Evolutionary conservation across 192 early-diverging fungal species (phyloP), one percentile per base, ranked within the genome.

Genomic region (Linnemannia exigua): DNA sequence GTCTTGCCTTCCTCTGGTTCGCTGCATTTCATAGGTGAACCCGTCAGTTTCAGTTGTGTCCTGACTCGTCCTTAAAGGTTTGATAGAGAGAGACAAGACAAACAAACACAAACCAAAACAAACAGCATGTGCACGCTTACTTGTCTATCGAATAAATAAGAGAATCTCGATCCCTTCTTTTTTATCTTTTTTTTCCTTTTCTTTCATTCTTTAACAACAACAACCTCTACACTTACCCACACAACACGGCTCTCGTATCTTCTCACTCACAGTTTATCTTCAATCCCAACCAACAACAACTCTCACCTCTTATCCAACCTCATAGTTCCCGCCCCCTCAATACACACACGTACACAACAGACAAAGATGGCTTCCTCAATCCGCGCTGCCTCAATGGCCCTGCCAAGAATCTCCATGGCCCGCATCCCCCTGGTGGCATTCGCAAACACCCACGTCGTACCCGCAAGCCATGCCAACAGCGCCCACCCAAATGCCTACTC

Each of bases 341-440:
- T 37, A 50, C 28, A 44, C 35, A 1, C 54, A 47, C 25, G 61
- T 31, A n/a, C n/a, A n/a, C n/a, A 44, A 3, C 41, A 50, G 0
- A 63, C 16, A 36, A 48, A 47, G 14, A 78, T 73, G 69, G 63
- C 70, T 19, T 67, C 63, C 1, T 76, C 83, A 22, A 67, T 85
- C 31, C 83, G 83, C 61, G 36, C 77, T 9, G 48, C 67, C 38
- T 74, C 68, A 68, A 79, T 58, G 69, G 74, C 67, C 20, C 69
- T 85, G 19, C 77, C 83, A 20, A 52, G 77, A 28, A 47, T 85
- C 73, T 74, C 83, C 15, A 85, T 85, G 77, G 33, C 83, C 35
- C 83, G 83, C 48, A 76, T 85, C 46, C 83, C 83, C 35, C 38
- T 85, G 5, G 74, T 75, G 37, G 77, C 74, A 22, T 67, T 85